Evolutionary conservation across 176 grass and related monocot genomes (phyloP).

Genomic region (Guadua angustifolia): DNA sequence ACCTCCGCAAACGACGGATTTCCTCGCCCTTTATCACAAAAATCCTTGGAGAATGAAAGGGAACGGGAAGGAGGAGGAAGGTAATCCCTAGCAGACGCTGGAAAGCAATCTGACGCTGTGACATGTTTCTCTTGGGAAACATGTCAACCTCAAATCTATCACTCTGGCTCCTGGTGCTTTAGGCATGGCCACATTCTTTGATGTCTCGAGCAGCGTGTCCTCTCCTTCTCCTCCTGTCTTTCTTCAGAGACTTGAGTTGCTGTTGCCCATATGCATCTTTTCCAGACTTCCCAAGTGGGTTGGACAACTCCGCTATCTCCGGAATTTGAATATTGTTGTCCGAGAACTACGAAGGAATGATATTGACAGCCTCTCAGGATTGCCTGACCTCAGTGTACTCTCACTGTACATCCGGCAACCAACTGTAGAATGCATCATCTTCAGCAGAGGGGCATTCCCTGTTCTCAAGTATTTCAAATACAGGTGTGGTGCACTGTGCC

Average conservation of each 20-base stretch:
- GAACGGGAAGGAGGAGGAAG: no score
- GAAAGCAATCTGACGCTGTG: no score
- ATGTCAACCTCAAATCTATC: constrained; percentile 5
- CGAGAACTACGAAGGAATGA: not conserved
- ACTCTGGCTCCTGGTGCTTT: not conserved
- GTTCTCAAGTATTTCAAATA: constrained; percentile 23
- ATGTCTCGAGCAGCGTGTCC: not conserved
- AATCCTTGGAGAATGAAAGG: no score
- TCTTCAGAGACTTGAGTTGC: constrained; percentile 12
- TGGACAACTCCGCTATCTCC: not conserved
- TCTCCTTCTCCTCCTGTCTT: not conserved
- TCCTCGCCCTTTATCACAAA: no score
- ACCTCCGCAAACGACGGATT: no score
- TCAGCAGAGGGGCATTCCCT: not conserved
- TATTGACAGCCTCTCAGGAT: not conserved
- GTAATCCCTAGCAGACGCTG: no score
- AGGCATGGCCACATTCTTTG: not conserved
- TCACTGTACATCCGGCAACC: not conserved
- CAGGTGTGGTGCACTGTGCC: not conserved
- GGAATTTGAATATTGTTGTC: not conserved
- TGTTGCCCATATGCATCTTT: not conserved
- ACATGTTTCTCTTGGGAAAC: no score
- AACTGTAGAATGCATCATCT: not conserved
- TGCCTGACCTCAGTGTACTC: not conserved
- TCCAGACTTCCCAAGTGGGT: not conserved